Evolutionary conservation across 2,329 filamentous ascomycete species (phyloP), one percentile per base, ranked within the genome.

Genomic region (Penicillium oxalicum): DNA sequence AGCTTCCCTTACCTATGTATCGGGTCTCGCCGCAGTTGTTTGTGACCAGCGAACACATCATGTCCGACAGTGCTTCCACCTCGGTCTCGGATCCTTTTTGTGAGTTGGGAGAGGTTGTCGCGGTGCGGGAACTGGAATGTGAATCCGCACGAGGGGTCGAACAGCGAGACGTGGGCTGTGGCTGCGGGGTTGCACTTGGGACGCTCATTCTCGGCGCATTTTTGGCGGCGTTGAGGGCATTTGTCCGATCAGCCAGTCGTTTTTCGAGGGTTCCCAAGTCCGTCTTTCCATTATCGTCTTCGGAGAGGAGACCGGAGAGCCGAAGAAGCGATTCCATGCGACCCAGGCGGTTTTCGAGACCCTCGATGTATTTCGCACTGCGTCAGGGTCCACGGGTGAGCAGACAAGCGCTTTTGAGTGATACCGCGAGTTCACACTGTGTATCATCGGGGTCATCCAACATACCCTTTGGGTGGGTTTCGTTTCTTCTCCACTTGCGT

Each of bases 401-500:
- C 13, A 2, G 11, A 18, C n/a, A 26, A 29, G 12, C 6, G 4
- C 1, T 9, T 32, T 18, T 1, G 18, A 18, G 18, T 18, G 18
- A 18, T 18, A 18, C 18, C 18, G 18, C 18, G 18, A 18, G 29
- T 8, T 32, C 29, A 8, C 29, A 32, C 7, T 32, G 29, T 11
- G 8, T 11, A 11, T 32, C 29, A 32, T 32, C 5, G 9, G n/a
- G 24, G 33, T 4, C 4, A 4, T 8, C 6, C 80, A 32, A 68
- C 80, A 57, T 79, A 95, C 90, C 93, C 91, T 77, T 97, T 98
- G 1, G 91, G 93, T 45, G 93, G 91, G 69, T 87, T 93, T 50
- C 93, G 82, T 78, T 98, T 98, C 83, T 98, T 98, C 75, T 98
- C 93, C 34, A 97, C 91, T 67, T 95, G 90, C 0, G 93, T 97